phyloP scores from a whole-genome alignment of 2,329 filamentous ascomycete species.

The Xylaria hypoxylon region DNA sequence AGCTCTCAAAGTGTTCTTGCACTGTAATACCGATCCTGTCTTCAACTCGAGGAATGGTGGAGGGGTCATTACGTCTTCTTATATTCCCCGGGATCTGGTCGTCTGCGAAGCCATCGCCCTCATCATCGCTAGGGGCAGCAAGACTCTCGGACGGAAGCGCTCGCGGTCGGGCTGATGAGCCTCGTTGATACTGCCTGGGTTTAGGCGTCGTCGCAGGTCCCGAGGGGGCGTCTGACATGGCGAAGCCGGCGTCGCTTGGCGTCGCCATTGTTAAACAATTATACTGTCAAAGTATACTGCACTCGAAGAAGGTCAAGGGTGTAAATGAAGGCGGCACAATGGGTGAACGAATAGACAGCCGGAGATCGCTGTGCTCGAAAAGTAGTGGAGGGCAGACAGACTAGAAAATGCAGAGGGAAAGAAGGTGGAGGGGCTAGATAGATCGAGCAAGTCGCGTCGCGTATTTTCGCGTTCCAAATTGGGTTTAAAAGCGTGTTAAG shows the following conservation, averaged over 20 bases:
- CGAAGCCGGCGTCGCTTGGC: conserved; percentile 66
- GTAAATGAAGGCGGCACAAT: background rate
- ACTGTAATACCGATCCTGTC: conserved; percentile 81
- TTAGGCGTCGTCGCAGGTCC: conserved; percentile 58
- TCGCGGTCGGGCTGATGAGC: conserved; percentile 66
- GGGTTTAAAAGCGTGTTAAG: conserved; percentile 37
- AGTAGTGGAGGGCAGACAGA: background rate
- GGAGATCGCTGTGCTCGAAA: conserved; percentile 25
- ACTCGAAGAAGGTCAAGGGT: background rate
- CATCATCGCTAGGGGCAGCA: conserved; percentile 71
- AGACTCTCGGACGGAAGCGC: conserved; percentile 72
- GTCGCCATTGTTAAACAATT: conserved; percentile 57
- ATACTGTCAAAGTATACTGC: background rate
- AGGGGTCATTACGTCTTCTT: conserved; percentile 58
- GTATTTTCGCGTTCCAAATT: conserved; percentile 33
- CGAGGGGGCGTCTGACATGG: conserved; percentile 68
- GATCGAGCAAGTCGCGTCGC: conserved; percentile 38
- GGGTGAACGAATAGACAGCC: background rate
- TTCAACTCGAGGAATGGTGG: conserved; percentile 75
- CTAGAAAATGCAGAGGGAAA: conserved; percentile 18
- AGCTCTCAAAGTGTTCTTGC: conserved; percentile 81
- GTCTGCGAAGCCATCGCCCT: conserved; percentile 71
- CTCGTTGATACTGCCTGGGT: conserved; percentile 58
- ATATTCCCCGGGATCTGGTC: conserved; percentile 69
- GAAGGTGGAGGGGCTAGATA: conserved; percentile 35